Percentiles rank a stretch among this genome's conserved stretches.
Evolutionary conservation across 1,284 basidiomycete species (phyloP).

Genomic region (Heterobasidion irregulare): DNA sequence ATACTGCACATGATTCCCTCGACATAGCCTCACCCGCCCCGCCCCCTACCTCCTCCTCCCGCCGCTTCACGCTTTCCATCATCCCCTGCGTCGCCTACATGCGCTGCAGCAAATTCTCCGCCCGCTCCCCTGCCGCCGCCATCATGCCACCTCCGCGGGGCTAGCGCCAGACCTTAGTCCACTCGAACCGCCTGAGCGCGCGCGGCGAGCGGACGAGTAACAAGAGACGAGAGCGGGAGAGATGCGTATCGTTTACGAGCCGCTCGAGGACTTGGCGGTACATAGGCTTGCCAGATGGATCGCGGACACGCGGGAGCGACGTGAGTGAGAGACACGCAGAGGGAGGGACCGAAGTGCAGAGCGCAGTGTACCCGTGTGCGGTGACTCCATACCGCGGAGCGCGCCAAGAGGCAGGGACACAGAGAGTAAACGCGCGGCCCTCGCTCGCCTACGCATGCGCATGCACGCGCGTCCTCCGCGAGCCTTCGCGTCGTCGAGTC

Average conservation of each 20-base stretch:
- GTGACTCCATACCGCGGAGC: constrained; percentile 80
- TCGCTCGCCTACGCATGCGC: constrained; percentile 65
- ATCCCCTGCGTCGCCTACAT: constrained; percentile 63
- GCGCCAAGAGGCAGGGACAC: constrained; percentile 24
- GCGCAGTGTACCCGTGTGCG: constrained; percentile 50
- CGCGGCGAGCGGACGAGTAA: constrained; percentile 43
- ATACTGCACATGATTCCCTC: too few species aligned
- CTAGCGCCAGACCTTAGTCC: constrained; percentile 36
- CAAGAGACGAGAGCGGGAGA: constrained; percentile 12
- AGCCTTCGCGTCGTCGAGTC: constrained; percentile 64
- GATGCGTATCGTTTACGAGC: constrained; percentile 57
- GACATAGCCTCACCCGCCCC: neutral
- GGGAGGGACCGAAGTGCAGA: neutral
- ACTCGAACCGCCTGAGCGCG: constrained; percentile 35
- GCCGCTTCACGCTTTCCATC: constrained; percentile 59
- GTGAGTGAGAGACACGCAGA: neutral
- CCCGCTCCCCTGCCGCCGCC: constrained; percentile 32
- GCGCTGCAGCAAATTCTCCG: constrained; percentile 66
- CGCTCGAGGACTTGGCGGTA: constrained; percentile 80
- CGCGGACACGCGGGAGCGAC: constrained; percentile 52
- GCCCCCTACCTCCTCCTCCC: constrained; percentile 46
- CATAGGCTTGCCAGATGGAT: constrained; percentile 89
- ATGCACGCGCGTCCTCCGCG: constrained; percentile 72
- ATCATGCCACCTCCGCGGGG: constrained; percentile 23
- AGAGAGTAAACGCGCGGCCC: constrained; percentile 28